Evolutionary conservation across 345 rosid genomes (phyloP).

Genomic region (Linum lewisii): DNA sequence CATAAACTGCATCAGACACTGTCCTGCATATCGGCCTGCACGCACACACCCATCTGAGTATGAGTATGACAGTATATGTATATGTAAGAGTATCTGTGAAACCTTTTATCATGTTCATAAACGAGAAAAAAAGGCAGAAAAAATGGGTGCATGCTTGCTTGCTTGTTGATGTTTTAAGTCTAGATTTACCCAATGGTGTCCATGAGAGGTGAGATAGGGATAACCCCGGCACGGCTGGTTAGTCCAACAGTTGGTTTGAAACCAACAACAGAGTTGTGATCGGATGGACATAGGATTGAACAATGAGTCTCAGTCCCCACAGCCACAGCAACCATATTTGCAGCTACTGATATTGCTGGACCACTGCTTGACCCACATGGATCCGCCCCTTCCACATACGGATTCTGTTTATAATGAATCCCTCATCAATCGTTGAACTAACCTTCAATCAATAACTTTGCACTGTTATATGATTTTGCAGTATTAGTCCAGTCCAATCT

Average conservation of each 20-base stretch:
- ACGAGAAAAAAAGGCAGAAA: no score
- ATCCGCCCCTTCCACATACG: not conserved
- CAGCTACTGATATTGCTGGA: constrained; percentile 2
- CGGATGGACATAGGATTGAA: not conserved
- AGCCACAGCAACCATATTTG: not conserved
- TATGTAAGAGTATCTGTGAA: no score
- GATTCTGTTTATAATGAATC: not conserved
- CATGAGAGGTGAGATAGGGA: not conserved
- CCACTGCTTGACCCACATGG: constrained; percentile 3
- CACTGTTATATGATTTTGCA: no score
- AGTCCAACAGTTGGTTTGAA: constrained; percentile 3
- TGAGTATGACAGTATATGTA: no score
- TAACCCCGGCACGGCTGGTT: not conserved
- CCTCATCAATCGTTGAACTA: no score
- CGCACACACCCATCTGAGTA: no score
- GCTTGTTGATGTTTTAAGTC: no score
- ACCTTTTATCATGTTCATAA: no score
- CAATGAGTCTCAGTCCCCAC: not conserved
- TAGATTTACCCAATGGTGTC: constrained; percentile 5
- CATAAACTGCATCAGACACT: constrained; percentile 2
- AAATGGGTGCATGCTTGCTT: no score
- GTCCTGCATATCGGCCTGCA: constrained; percentile 4
- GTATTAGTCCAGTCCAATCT: no score
- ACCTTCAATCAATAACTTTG: no score
- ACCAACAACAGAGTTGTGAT: constrained; percentile 3